phyloP scores from a whole-genome alignment of 371 early-diverging fungal genomes.

The Mucor irregularis region DNA sequence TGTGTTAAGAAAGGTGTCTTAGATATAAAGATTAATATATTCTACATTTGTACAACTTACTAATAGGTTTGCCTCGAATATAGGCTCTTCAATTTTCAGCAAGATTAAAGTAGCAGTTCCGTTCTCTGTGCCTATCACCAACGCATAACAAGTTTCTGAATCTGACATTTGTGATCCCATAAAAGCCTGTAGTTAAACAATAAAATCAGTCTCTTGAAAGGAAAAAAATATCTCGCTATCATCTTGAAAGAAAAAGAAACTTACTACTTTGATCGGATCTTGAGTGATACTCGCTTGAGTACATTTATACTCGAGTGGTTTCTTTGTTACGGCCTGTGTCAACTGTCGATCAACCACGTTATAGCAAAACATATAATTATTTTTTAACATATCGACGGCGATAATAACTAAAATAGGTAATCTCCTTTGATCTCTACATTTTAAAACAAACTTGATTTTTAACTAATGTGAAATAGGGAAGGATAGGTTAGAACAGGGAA shows the following conservation, averaged over 20 bases:
- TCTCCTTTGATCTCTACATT: background rate
- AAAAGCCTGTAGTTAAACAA: background rate
- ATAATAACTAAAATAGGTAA: constrained; percentile 7
- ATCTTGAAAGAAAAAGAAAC: background rate
- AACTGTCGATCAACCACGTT: background rate
- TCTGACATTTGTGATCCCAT: background rate
- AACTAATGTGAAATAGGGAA: too few species aligned
- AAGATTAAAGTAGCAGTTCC: constrained; percentile 1
- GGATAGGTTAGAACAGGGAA: too few species aligned
- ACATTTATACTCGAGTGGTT: background rate
- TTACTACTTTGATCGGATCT: constrained; percentile 14
- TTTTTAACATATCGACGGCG: background rate
- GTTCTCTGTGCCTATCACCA: background rate
- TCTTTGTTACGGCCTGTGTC: background rate
- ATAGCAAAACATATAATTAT: constrained; percentile 8
- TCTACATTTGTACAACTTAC: background rate
- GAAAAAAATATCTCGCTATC: background rate
- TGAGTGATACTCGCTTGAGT: constrained; percentile 8
- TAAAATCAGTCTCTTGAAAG: background rate
- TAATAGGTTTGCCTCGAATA: background rate
- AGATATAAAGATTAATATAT: background rate
- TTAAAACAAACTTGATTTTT: background rate
- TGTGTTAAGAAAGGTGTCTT: background rate
- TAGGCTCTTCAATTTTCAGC: background rate
- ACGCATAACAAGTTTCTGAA: background rate